Base-by-base conservation (phyloP, 371 early-diverging fungal genomes). In the Nematocida ironsii region DNA sequence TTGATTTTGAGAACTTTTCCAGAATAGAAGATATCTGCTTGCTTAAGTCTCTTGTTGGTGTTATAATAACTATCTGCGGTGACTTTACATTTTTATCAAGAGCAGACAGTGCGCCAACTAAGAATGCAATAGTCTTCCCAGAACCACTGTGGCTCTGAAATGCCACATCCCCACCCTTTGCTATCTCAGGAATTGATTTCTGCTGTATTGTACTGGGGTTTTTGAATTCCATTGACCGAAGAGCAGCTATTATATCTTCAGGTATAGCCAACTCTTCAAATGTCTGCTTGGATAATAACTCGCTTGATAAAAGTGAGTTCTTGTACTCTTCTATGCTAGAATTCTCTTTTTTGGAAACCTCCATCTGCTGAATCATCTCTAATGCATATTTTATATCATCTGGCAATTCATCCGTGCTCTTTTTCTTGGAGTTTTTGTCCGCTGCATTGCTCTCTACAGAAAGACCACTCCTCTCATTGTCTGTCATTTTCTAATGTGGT, bases 131-230 rank as follows among this genome's bases (percentile, higher is more conserved):
- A 7, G 98, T 97, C 87, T 98, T 98, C 56, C 97, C 96, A 0
- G 95, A 94, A 64, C 89, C 89, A 54, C 97, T 95, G 89, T 97
- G 97, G 48, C 97, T 97, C 89, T 97, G 98, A 62, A 96, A 96
- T 86, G 95, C 95, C 68, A 96, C 95, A 89, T 97, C 96, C 76
- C 91, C 91, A 58, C 93, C 94, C 83, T 39, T 75, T 72, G 93
- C 90, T 83, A 97, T 92, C 20, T 82, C 73, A 54, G 82, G 82
- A 0, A 82, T 74, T 5, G 82, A 62, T 9, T 45, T 74, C 42
- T 66, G 55, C 62, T 82, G 82, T 56, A 73, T 73, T 23, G 61
- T 39, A 42, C 73, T 72, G 0, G 82, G 82, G 27, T 67, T 44
- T 40, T 82, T 73, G 40, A 72, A 82, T 9, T 57, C 82, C 50